phyloP scores from a whole-genome alignment of 2,329 filamentous ascomycete species.

The Pochonia chlamydosporia region DNA sequence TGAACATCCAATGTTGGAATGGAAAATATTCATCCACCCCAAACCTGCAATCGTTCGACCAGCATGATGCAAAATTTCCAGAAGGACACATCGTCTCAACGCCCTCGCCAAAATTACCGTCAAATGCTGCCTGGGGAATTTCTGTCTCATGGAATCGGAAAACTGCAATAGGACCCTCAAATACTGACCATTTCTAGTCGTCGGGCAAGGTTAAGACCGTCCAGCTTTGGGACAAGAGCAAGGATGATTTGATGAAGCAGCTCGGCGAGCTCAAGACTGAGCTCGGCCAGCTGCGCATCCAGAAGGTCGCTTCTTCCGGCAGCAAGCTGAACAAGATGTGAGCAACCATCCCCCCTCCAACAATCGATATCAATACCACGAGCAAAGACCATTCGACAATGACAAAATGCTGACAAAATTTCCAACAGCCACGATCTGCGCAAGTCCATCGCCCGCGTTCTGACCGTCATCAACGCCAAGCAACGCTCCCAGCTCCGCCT shows the following conservation, averaged over 20 bases:
- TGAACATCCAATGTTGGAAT: background rate
- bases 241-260: conserved; percentile 96
- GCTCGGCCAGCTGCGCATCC: conserved; percentile 91
- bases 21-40: background rate
- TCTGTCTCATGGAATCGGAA: background rate
- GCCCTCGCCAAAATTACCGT: background rate
- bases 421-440: conserved; percentile 82
- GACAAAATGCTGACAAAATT: conserved; percentile 16
- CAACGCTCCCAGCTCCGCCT: conserved; percentile 95
- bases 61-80: background rate
- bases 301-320: conserved; percentile 94
- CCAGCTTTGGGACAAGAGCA: conserved; percentile 98
- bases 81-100: background rate
- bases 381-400: too few species aligned
- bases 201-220: conserved; percentile 80
- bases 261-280: conserved; percentile 93
- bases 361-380: too few species aligned
- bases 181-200: conserved; percentile 28
- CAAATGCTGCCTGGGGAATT: background rate
- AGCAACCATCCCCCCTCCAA: conserved; percentile 25
- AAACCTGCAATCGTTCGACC: background rate
- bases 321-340: conserved; percentile 98
- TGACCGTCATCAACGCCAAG: conserved; percentile 99
- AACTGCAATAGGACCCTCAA: background rate
- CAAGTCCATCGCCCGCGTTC: conserved; percentile 98